These are phyloP conservation scores for Malassezia obtusa DNA, from an alignment of 1,284 basidiomycete genomes.

Conservation along the genomic window DNA sequence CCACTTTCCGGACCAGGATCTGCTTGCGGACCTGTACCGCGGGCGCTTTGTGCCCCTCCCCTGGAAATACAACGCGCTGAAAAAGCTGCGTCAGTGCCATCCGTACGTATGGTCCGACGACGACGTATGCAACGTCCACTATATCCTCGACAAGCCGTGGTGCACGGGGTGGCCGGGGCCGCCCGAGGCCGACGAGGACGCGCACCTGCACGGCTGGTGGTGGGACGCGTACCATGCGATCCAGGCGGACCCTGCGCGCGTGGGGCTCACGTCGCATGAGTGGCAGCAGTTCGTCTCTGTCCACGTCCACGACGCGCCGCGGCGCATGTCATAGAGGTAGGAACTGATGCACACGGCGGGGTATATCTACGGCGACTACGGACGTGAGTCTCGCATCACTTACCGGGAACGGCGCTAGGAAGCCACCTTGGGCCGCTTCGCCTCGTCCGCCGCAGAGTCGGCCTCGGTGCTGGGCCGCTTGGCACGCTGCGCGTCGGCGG, in stretches of 20 bases:
- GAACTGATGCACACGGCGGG: not conserved
- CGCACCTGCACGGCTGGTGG: constrained; percentile 33
- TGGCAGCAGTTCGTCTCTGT: not conserved
- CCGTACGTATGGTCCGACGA: constrained; percentile 64
- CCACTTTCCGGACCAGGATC: constrained; percentile 84
- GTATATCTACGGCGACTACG: not conserved
- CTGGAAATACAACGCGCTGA: constrained; percentile 78
- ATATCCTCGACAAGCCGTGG: constrained; percentile 44
- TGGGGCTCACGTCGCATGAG: constrained; percentile 1
- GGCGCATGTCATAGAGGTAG: not conserved
- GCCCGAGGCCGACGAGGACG: constrained; percentile 17
- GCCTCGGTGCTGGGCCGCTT: not conserved
- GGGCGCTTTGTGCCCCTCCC: constrained; percentile 57
- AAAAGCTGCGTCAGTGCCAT: constrained; percentile 64
- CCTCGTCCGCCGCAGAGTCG: not conserved
- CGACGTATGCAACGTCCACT: constrained; percentile 54
- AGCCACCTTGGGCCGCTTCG: not conserved
- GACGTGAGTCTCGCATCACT: constrained; percentile 1
- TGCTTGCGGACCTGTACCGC: constrained; percentile 66
- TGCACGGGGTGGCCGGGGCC: constrained; percentile 17
- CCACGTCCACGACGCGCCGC: constrained; percentile 3
- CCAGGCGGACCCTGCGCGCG: not conserved
- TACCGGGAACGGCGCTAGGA: not conserved
- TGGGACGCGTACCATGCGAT: constrained; percentile 24
- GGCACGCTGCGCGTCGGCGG: not conserved